Conservation (phyloP, 306 rosid species). For the Vigna trinervia region DNA sequence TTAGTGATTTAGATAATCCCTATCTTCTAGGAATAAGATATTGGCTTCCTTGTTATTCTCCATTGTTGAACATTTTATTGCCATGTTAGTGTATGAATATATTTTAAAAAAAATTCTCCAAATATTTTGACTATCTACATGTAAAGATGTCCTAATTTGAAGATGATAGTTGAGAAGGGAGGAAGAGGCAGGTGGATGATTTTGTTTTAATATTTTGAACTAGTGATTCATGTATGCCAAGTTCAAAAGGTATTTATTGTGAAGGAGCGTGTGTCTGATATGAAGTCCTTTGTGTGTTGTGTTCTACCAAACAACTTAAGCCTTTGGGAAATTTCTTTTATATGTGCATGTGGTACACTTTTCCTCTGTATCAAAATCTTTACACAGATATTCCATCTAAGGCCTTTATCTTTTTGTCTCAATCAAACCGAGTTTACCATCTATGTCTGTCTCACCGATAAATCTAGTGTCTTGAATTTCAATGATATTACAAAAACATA, state of each 20-base stretch:
- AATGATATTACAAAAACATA: not conserved
- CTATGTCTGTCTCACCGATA: not conserved
- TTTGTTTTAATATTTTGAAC: not conserved
- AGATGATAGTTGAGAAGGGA: not conserved
- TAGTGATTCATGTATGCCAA: not conserved
- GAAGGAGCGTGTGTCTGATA: not conserved
- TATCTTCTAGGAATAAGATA: not conserved
- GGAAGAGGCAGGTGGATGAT: not conserved
- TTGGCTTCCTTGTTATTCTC: not conserved
- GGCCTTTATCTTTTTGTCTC: not conserved
- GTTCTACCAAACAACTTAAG: not conserved
- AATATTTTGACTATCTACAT: not conserved
- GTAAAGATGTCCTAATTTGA: not conserved
- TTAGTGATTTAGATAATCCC: not conserved
- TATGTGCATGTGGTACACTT: not conserved
- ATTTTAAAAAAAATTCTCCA: not conserved
- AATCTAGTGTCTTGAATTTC: not conserved
- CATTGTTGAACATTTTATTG: not conserved
- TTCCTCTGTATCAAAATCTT: not conserved
- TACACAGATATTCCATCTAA: not conserved
- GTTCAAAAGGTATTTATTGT: not conserved
- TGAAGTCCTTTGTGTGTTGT: not conserved
- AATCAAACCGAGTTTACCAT: not conserved
- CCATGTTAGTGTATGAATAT: not conserved
- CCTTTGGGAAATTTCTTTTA: not conserved